Evolutionary conservation across 2,329 filamentous ascomycete species (phyloP).

Genomic region (Gaeumannomyces tritici): DNA sequence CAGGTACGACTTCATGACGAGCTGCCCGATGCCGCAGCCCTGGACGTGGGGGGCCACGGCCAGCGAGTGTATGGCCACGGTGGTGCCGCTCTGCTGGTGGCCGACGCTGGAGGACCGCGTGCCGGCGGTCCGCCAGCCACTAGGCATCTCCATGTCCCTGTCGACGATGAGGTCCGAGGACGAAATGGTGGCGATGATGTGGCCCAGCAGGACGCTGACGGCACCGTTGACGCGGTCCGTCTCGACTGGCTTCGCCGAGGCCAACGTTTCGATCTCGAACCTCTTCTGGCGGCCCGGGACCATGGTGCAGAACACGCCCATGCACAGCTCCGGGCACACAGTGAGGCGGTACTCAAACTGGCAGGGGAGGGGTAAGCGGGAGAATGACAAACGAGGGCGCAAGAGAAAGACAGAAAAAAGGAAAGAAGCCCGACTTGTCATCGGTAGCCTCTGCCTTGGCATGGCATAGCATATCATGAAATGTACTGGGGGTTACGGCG

Average conservation of each 20-base stretch:
- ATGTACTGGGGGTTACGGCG: too few species aligned
- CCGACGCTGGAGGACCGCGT: conserved; percentile 40
- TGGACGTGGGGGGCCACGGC: conserved; percentile 71
- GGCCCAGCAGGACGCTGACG: conserved; percentile 59
- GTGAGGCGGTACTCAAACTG: conserved; percentile 71
- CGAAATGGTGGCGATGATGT: conserved; percentile 68
- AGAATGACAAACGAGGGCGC: neutral
- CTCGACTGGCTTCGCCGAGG: conserved; percentile 48
- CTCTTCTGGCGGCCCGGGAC: conserved; percentile 33
- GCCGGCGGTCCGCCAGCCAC: conserved; percentile 48
- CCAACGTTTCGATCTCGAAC: conserved; percentile 42
- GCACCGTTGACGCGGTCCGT: conserved; percentile 45
- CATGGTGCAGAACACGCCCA: conserved; percentile 70
- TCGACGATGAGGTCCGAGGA: conserved; percentile 57
- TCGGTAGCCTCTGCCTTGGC: too few species aligned
- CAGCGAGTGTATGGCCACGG: conserved; percentile 73
- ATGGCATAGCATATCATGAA: neutral
- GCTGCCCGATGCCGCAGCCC: conserved; percentile 61
- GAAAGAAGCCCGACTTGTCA: neutral
- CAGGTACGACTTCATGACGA: conserved; percentile 66
- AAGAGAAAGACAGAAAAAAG: too few species aligned
- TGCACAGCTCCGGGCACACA: conserved; percentile 64
- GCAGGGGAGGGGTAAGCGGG: neutral
- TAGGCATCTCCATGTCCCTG: conserved; percentile 64
- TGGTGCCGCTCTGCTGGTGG: conserved; percentile 64